A percentile compares a stretch with the other conserved stretches of the same genome.
Conservation (phyloP, 768 basidiomycete genomes). For the Pleurotus djamor region DNA sequence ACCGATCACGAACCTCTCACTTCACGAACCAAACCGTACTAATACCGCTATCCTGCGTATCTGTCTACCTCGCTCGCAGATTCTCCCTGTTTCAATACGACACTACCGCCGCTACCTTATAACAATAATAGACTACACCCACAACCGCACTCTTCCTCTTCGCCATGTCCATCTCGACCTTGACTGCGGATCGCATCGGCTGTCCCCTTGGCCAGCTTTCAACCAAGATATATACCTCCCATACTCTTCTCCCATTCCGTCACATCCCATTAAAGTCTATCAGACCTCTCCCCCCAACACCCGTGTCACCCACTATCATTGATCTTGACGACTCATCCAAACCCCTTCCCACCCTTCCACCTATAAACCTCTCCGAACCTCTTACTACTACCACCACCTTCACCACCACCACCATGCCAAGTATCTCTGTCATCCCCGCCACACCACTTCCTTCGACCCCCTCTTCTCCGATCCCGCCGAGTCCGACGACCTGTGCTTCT, state of each 20-base stretch:
- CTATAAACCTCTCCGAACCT: not conserved
- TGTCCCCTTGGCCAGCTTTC: not conserved
- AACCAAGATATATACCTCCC: slow-evolving; percentile 4
- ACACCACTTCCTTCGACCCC: slow-evolving; percentile 1
- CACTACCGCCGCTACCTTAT: not conserved
- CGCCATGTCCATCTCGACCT: slow-evolving; percentile 1
- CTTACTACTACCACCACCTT: not conserved
- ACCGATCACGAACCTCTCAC: not conserved
- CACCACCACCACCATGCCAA: not conserved
- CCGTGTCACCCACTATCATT: not conserved
- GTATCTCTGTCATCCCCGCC: slow-evolving; percentile 3
- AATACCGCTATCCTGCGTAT: slow-evolving; percentile 1
- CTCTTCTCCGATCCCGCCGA: not conserved
- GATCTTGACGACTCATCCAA: not conserved
- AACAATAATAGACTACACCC: not conserved
- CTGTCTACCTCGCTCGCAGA: not conserved
- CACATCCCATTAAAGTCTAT: not conserved
- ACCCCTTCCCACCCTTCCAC: slow-evolving; percentile 4
- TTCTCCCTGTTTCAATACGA: not conserved
- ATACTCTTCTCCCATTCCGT: not conserved
- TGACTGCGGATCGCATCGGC: not conserved
- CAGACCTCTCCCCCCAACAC: slow-evolving; percentile 1
- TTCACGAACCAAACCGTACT: slow-evolving; percentile 1
- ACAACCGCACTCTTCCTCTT: not conserved
- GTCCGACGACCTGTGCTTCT: not conserved